phyloP scores from a whole-genome alignment of 2,329 filamentous ascomycete species.

The Dothideomycetidae sp. region DNA sequence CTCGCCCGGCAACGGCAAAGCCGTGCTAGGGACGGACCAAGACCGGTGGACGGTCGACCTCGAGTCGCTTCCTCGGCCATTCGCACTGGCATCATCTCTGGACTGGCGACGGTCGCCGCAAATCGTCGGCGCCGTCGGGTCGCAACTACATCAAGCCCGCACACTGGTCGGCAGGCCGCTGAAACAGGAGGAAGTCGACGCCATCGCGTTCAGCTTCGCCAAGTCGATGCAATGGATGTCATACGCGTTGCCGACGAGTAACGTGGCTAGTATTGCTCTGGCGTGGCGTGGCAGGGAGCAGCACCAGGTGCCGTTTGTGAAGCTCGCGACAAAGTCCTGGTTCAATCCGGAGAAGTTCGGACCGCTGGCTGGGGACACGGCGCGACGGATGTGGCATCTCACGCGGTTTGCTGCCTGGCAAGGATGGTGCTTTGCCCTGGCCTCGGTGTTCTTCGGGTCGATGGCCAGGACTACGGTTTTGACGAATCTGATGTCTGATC shows the following conservation, averaged over 20 bases:
- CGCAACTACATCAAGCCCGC: constrained; percentile 18
- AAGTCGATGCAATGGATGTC: constrained; percentile 25
- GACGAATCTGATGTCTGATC: constrained; percentile 25
- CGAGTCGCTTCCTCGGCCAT: constrained; percentile 24
- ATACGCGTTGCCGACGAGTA: constrained; percentile 26
- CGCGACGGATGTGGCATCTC: constrained; percentile 21
- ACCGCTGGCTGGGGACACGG: constrained; percentile 21
- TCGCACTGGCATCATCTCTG: constrained; percentile 22
- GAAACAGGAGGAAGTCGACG: constrained; percentile 29
- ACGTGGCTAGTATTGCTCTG: constrained; percentile 19
- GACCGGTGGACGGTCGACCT: constrained; percentile 23
- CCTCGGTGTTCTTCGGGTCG: constrained; percentile 20
- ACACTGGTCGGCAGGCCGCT: constrained; percentile 25
- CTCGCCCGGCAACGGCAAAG: no score
- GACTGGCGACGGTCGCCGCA: constrained; percentile 19
- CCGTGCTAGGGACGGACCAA: neutral
- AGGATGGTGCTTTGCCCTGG: constrained; percentile 21
- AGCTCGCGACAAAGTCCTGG: constrained; percentile 21
- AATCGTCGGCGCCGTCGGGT: constrained; percentile 21
- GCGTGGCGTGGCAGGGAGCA: constrained; percentile 23
- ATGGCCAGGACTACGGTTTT: constrained; percentile 23
- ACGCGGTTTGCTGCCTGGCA: constrained; percentile 19
- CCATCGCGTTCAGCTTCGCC: constrained; percentile 27
- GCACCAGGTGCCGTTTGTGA: constrained; percentile 29
- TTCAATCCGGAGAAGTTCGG: constrained; percentile 27